Percentiles rank a stretch among this genome's conserved stretches.
phyloP scores from a whole-genome alignment of 2,329 filamentous ascomycete genomes.

The Aspergillus quadrilineatus region DNA sequence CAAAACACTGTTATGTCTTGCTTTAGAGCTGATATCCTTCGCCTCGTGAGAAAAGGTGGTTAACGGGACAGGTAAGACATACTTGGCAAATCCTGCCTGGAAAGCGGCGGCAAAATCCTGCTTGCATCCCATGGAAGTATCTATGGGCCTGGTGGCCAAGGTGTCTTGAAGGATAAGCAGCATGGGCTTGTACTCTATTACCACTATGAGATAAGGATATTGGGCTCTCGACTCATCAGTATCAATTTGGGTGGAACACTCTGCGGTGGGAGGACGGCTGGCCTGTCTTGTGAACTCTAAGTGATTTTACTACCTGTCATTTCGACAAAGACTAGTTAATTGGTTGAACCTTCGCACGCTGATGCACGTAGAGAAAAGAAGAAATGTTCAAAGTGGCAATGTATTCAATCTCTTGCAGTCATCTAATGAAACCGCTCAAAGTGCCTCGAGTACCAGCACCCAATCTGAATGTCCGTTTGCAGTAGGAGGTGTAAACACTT shows the following conservation, averaged over 20 bases:
- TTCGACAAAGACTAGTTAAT: neutral
- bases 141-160: constrained; percentile 66
- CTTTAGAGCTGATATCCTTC: neutral
- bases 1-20: neutral
- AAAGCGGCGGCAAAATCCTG: constrained; percentile 61
- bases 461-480: neutral
- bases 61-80: constrained; percentile 49
- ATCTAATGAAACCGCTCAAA: too few species aligned
- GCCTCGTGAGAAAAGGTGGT: neutral
- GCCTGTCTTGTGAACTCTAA: constrained; percentile 29
- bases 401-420: neutral
- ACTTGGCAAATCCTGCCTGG: constrained; percentile 52
- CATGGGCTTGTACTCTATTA: constrained; percentile 61
- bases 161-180: constrained; percentile 31
- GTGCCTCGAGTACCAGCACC: neutral
- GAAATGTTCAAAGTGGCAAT: too few species aligned
- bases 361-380: too few species aligned
- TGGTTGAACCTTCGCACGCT: too few species aligned
- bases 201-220: constrained; percentile 57
- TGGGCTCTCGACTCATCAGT: constrained; percentile 48
- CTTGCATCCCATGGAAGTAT: constrained; percentile 60
- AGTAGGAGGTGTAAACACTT: neutral
- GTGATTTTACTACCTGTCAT: neutral
- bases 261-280: constrained; percentile 46
- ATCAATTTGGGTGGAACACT: constrained; percentile 50